Evolutionary conservation across 148 eudicot species (phyloP), one percentile per base, ranked within the genome.

Genomic region (Nepenthes gracilis): DNA sequence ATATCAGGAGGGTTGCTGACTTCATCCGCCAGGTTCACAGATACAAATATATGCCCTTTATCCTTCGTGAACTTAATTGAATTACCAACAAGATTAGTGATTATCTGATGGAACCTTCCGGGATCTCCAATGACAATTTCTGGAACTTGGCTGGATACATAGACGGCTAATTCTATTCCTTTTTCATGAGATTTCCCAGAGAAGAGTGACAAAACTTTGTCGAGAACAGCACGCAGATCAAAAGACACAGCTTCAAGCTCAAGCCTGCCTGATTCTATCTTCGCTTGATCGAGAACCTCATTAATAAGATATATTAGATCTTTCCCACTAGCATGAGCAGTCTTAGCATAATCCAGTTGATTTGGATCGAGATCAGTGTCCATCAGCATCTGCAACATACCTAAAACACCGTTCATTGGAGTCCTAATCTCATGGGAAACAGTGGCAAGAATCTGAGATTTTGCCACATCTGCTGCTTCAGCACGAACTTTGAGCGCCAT

Each of bases 391-490:
- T 89, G 89, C 64, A 93, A 70, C 99, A 93, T 93, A 91, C 97
- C 97, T 77, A 92, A 65, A 63, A 92, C 96, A 36, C 97, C 97
- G 52, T 83, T 85, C 97, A 92, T 92, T 34, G 97, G 94, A 58
- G 94, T 92, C 75, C 97, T 82, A 61, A 92, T 92, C 70, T 92
- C 97, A 70, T 92, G 97, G 40, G 97, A 92, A 64, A 92, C 96
- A 8, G 94, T 92, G 43, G 97, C 97, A 37, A 92, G 96, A 77
- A 82, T 96, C 96, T 88, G 96, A 62, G 97, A 92, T 73, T 88
- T 92, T 47, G 96, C 96, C 59, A 85, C 69, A 74, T 92, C 97
- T 35, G 96, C 97, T 71, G 90, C 94, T 80, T 92, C 97, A 53
- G 97, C 97, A 49, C 81, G 94, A 55, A 72, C 78, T 74, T 85